These are phyloP conservation scores for Macroventuria anomochaeta DNA, from an alignment of 2,329 filamentous ascomycete genomes.

Conservation along the genomic window DNA sequence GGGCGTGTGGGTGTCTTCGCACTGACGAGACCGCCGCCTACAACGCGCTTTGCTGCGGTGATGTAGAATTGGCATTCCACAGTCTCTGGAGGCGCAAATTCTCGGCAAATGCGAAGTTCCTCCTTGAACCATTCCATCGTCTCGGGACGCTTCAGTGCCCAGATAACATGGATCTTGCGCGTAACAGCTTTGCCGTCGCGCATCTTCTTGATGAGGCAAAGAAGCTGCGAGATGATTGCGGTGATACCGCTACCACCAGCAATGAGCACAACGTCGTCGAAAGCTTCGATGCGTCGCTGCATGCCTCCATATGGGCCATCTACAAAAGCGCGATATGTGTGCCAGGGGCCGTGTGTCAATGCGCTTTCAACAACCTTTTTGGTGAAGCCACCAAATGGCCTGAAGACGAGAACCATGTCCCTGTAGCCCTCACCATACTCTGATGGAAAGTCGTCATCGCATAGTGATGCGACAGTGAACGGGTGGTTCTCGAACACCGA, in stretches of 20 bases:
- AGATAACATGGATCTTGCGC: conserved; percentile 88
- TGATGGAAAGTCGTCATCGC: conserved; percentile 91
- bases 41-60: conserved; percentile 72
- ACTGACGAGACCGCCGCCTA: conserved; percentile 58
- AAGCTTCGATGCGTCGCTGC: conserved; percentile 86
- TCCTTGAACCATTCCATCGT: conserved; percentile 98
- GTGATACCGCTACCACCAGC: conserved; percentile 95
- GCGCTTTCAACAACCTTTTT: conserved; percentile 82
- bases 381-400: conserved; percentile 91
- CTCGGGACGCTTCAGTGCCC: conserved; percentile 88
- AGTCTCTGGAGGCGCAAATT: conserved; percentile 84
- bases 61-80: conserved; percentile 96
- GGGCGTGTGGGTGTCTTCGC: conserved; percentile 62
- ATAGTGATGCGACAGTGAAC: conserved; percentile 92
- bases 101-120: conserved; percentile 88
- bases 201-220: conserved; percentile 96
- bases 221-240: conserved; percentile 85
- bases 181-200: conserved; percentile 93
- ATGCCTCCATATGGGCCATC: conserved; percentile 96
- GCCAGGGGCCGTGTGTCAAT: conserved; percentile 83
- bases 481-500: conserved; percentile 92
- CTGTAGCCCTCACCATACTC: conserved; percentile 87
- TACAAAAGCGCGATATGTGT: conserved; percentile 89
- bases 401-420: conserved; percentile 89
- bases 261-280: conserved; percentile 91